Evolutionary conservation across 768 basidiomycete species (phyloP), one percentile per base, ranked within the genome.

Genomic region (Auricularia auricula-judae): DNA sequence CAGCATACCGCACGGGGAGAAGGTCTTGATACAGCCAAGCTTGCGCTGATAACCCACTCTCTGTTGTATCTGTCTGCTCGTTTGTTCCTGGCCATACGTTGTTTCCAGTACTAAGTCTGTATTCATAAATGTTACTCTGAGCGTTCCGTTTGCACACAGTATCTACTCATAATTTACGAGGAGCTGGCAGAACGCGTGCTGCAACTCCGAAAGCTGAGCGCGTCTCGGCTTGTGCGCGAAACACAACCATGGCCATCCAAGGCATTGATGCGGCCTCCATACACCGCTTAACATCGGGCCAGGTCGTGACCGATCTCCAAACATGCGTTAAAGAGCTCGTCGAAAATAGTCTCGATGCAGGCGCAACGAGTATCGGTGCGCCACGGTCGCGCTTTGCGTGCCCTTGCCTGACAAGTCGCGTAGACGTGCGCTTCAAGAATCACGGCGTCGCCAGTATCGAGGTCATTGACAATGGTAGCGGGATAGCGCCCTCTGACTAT

Each of bases 281-380:
- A 10, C 97, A 98, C 73, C 81, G 84, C 63, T 91, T 99, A 63
- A 91, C 94, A 0, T 93, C 93, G 2, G 96, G 96, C 1, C 97
- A 98, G 73, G 96, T 98, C 58, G 89, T 98, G 1, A 81, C 95
- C 34, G 93, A 97, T 72, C 82, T 98, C 0, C 93, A 94, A 72
- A 91, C 89, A 0, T 93, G 93, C 1, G 87, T 98, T 65, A 99
- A 98, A 73, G 97, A 99, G 74, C 84, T 98, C 8, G 84, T 99
- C 2, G 97, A 99, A 76, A 99, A 99, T 73, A 91, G 92, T 65
- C 77, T 98, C 35, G 97, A 99, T 73, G 94, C 97, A 1, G 89
- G 89, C 0, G 91, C 94, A 0, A 93, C 89, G 0, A 85, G 76
- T 68, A 84, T 99, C 51, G 95, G 96, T 91, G 56, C 36, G 86